Evolutionary conservation across 1,284 basidiomycete genomes (phyloP).

Genomic region (Inonotus hispidus): DNA sequence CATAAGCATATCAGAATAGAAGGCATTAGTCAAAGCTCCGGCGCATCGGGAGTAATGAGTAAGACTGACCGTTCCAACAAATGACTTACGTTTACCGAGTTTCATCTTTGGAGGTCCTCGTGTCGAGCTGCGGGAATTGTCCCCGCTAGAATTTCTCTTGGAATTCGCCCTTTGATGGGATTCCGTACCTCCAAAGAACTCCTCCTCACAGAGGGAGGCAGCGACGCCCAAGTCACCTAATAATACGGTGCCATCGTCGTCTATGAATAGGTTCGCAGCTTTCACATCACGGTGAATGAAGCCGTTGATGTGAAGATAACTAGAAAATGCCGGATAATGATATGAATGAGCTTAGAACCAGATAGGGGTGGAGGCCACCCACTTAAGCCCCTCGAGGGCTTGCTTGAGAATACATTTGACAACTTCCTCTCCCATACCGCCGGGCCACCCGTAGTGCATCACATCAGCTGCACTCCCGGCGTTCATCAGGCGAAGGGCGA

Average conservation of each 20-base stretch:
- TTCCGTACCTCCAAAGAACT: conserved; percentile 25
- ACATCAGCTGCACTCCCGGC: conserved; percentile 83
- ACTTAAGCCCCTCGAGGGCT: conserved; percentile 80
- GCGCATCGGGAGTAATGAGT: background rate
- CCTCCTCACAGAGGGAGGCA: conserved; percentile 64
- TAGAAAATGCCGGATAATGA: conserved; percentile 25
- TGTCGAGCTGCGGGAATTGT: conserved; percentile 23
- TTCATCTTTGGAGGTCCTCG: conserved; percentile 30
- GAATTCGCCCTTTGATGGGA: conserved; percentile 20
- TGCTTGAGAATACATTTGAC: conserved; percentile 80
- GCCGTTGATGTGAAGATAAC: conserved; percentile 83
- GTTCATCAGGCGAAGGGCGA: conserved; percentile 86
- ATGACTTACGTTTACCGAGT: conserved; percentile 73
- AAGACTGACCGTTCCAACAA: conserved; percentile 75
- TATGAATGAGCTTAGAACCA: background rate
- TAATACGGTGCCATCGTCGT: conserved; percentile 85
- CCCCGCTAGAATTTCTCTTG: conserved; percentile 22
- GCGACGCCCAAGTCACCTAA: conserved; percentile 87
- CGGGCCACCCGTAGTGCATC: conserved; percentile 79
- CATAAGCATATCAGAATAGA: background rate
- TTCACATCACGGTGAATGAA: conserved; percentile 90
- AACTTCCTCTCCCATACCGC: conserved; percentile 84
- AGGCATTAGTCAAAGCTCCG: background rate
- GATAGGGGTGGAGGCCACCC: conserved; percentile 26
- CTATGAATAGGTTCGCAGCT: conserved; percentile 83